Conservation (phyloP, 2,329 filamentous ascomycete species). For the Microdochium trichocladiopsis region DNA sequence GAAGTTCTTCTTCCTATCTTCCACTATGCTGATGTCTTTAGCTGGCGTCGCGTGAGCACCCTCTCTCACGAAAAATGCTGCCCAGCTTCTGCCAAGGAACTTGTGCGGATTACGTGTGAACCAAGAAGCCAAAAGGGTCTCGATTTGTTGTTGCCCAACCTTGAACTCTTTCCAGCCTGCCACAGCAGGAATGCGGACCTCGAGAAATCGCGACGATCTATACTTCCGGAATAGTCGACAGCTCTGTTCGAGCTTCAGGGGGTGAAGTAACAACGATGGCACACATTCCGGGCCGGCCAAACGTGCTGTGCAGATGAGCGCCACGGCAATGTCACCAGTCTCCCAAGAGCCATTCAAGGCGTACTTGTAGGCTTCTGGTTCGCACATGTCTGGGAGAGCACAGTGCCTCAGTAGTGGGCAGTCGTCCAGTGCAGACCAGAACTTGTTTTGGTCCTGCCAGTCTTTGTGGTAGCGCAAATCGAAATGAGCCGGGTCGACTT, state of each 20-base stretch:
- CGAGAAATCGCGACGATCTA: slow-evolving; percentile 51
- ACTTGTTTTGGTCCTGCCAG: slow-evolving; percentile 34
- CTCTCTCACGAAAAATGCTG: slow-evolving; percentile 35
- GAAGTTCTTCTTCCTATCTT: slow-evolving; percentile 19
- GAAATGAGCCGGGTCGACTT: slow-evolving; percentile 27
- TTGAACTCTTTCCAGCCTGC: slow-evolving; percentile 18
- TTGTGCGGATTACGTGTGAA: slow-evolving; percentile 27
- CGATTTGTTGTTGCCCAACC: slow-evolving; percentile 20
- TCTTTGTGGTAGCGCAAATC: slow-evolving; percentile 23
- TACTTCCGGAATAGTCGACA: slow-evolving; percentile 48
- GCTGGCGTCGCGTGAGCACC: slow-evolving; percentile 27
- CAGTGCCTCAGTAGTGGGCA: slow-evolving; percentile 35
- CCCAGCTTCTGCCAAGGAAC: slow-evolving; percentile 40
- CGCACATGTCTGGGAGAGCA: slow-evolving; percentile 38
- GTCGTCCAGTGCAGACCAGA: slow-evolving; percentile 32
- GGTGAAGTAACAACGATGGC: slow-evolving; percentile 35
- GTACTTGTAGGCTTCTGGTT: slow-evolving; percentile 35
- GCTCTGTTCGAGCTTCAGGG: slow-evolving; percentile 38
- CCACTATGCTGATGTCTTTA: slow-evolving; percentile 23
- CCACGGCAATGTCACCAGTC: slow-evolving; percentile 26
- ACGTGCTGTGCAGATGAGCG: slow-evolving; percentile 33
- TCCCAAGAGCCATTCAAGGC: slow-evolving; percentile 28
- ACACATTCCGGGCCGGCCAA: slow-evolving; percentile 25
- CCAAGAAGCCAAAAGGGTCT: slow-evolving; percentile 32
- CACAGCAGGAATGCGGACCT: slow-evolving; percentile 42